Percentiles rank a stretch among this genome's conserved stretches.
Conservation (phyloP, 768 basidiomycete genomes). For the Imleria badia region DNA sequence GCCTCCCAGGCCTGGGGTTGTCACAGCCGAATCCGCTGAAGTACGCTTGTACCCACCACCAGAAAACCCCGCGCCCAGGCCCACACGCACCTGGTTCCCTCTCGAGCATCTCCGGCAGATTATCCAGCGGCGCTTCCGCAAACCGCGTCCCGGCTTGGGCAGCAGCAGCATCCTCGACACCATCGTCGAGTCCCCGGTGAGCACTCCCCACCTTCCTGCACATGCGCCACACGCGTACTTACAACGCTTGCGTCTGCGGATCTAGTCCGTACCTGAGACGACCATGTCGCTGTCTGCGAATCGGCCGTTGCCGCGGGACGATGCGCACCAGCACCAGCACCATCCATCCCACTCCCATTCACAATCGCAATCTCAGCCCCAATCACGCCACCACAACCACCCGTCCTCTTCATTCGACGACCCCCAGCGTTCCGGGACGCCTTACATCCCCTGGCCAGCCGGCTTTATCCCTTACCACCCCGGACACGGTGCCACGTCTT, state of each 20-base stretch:
- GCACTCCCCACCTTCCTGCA: too few species aligned
- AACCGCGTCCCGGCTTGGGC: constrained; percentile 33
- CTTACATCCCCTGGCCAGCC: constrained; percentile 11
- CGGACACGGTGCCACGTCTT: neutral
- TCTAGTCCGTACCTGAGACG: constrained; percentile 42
- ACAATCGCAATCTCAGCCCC: too few species aligned
- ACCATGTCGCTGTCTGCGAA: constrained; percentile 30
- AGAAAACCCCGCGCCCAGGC: constrained; percentile 4
- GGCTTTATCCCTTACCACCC: constrained; percentile 19
- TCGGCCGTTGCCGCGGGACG: constrained; percentile 24
- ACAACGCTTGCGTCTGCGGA: too few species aligned
- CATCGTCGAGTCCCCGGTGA: constrained; percentile 48
- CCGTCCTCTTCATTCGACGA: neutral
- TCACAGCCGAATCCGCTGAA: constrained; percentile 7
- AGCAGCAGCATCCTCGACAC: constrained; percentile 40
- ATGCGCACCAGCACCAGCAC: constrained; percentile 6
- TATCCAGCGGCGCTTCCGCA: constrained; percentile 30
- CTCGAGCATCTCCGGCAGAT: constrained; percentile 25
- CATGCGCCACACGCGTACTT: too few species aligned
- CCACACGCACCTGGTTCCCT: constrained; percentile 17
- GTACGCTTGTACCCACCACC: neutral
- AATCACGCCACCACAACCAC: neutral
- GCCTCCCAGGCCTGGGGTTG: constrained; percentile 15
- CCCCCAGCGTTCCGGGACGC: constrained; percentile 12
- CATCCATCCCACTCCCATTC: neutral